Percentiles rank a stretch among this genome's conserved stretches.
Conservation (phyloP, 2,329 filamentous ascomycete species). For the Teratosphaeria epicoccoides region DNA sequence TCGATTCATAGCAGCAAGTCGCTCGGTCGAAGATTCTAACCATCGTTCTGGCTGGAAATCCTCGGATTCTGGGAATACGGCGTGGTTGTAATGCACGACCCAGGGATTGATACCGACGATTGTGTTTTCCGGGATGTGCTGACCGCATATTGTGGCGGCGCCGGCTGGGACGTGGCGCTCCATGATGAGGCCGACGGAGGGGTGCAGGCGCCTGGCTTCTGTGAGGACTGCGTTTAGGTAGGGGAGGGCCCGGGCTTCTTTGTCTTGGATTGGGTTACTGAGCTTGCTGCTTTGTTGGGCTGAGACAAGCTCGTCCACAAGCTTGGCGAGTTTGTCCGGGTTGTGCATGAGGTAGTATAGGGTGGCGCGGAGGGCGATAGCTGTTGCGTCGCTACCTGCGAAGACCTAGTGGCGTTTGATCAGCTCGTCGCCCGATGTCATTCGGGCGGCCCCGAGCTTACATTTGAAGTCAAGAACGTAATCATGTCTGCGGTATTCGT, state of each 20-base stretch:
- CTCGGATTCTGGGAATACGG: conserved; percentile 27
- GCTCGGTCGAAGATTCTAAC: conserved; percentile 20
- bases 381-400: conserved; percentile 31
- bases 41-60: conserved; percentile 36
- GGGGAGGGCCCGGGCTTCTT: conserved; percentile 15
- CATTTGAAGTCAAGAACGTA: too few relatives aligned
- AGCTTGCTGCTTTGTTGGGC: conserved; percentile 16
- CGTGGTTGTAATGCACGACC: conserved; percentile 29
- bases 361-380: conserved; percentile 29
- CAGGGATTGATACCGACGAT: conserved; percentile 33
- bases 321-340: conserved; percentile 11
- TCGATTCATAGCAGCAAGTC: not conserved
- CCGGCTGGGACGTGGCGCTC: conserved; percentile 26
- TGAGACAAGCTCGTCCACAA: conserved; percentile 31
- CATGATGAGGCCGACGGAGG: conserved; percentile 25
- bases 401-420: conserved; percentile 5
- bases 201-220: conserved; percentile 29
- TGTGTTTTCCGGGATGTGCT: conserved; percentile 25
- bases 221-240: conserved; percentile 25
- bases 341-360: conserved; percentile 27
- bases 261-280: conserved; percentile 15
- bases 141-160: conserved; percentile 15
- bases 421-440: too few relatives aligned
- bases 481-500: too few relatives aligned
- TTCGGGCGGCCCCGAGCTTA: too few relatives aligned